Percentiles rank a stretch among this genome's conserved stretches.
These are phyloP conservation scores for Teratosphaeria epicoccoides DNA, from an alignment of 2,329 filamentous ascomycete genomes.

Conservation along the genomic window DNA sequence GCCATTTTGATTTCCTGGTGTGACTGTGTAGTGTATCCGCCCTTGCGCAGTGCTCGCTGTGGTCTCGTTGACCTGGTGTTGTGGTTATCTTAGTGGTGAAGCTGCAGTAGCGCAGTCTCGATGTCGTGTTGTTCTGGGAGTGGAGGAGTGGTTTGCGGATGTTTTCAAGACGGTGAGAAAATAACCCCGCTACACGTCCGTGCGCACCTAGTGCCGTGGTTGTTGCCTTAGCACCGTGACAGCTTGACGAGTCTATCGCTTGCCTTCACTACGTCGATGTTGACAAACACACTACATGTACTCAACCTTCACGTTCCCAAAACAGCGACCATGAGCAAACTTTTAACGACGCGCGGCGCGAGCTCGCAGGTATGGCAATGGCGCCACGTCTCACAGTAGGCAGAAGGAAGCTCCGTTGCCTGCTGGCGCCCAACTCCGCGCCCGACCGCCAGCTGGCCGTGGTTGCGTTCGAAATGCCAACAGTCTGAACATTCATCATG, in stretches of 20 bases:
- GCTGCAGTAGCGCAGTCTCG: neutral
- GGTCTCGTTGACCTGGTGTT: neutral
- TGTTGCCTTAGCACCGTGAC: neutral
- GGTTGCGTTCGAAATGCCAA: too few species aligned
- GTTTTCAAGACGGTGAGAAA: neutral
- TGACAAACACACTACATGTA: neutral
- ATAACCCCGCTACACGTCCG: neutral
- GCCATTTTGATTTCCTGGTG: constrained; percentile 6
- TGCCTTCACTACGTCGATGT: neutral
- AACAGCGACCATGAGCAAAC: neutral
- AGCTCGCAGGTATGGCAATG: too few species aligned
- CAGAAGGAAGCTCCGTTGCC: too few species aligned
- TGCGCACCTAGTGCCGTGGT: neutral
- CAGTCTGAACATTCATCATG: too few species aligned
- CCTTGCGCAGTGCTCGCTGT: neutral
- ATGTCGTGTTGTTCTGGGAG: neutral
- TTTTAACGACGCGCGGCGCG: too few species aligned
- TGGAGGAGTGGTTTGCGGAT: neutral
- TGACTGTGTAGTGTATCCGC: neutral
- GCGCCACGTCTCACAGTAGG: too few species aligned
- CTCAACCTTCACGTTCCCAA: neutral
- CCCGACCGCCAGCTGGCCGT: too few species aligned
- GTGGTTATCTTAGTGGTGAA: neutral
- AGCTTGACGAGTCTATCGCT: too few species aligned
- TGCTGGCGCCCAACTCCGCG: too few species aligned